A percentile compares a stretch with the other conserved stretches of the same genome.
phyloP scores from a whole-genome alignment of 176 grass and related monocot species.

The Rhynchospora pubera region DNA sequence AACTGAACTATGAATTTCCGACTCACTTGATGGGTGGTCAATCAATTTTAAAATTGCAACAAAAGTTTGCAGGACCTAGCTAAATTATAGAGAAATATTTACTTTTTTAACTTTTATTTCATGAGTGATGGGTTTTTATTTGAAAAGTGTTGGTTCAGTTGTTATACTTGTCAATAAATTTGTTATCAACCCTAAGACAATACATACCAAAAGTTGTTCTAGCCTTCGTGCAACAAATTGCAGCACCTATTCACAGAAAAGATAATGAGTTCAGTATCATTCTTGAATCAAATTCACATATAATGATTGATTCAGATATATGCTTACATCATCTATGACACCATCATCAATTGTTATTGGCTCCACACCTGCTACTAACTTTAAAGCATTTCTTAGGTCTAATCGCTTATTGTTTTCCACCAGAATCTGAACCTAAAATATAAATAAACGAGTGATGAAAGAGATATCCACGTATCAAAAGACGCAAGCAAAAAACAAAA shows the following conservation, averaged over 20 bases:
- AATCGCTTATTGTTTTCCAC: conserved; percentile 87
- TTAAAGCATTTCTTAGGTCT: conserved; percentile 63
- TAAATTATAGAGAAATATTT: not conserved
- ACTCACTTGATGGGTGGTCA: too few species aligned
- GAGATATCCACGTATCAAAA: not conserved
- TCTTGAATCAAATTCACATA: not conserved
- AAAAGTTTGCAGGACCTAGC: not conserved
- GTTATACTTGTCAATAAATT: not conserved
- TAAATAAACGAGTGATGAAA: conserved; percentile 29
- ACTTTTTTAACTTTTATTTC: not conserved
- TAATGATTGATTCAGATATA: conserved; percentile 11
- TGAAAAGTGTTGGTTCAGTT: not conserved
- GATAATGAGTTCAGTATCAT: conserved; percentile 10
- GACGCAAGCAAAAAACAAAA: not conserved
- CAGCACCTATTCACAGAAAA: conserved; percentile 44
- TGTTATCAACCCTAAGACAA: not conserved
- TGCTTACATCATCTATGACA: conserved; percentile 62
- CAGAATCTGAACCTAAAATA: conserved; percentile 80
- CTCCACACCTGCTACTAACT: conserved; percentile 54
- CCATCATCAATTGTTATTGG: conserved; percentile 46
- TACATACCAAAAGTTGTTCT: conserved; percentile 91
- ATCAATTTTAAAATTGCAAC: not conserved
- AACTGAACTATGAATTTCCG: not conserved
- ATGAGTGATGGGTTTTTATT: not conserved
- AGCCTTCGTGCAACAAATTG: conserved; percentile 85